Conservation (phyloP, 2,329 filamentous ascomycete genomes). For the Pseudocercospora pini-densiflorae region DNA sequence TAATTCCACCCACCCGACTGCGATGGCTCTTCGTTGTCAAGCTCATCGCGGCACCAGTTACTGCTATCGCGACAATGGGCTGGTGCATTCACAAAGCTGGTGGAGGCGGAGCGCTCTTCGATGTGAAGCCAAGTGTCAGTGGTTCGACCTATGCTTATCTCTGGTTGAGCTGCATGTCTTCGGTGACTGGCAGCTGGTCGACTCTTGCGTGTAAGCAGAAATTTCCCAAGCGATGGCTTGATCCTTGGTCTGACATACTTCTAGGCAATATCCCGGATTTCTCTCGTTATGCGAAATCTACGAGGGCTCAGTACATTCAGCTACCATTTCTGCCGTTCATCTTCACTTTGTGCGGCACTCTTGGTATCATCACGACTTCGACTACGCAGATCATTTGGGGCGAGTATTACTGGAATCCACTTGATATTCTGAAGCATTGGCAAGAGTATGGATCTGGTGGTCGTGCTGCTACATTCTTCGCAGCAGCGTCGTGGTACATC, state of each 20-base stretch:
- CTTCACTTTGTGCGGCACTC: slow-evolving; percentile 51
- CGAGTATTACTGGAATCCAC: slow-evolving; percentile 39
- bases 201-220: slow-evolving; percentile 34
- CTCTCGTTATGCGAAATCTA: slow-evolving; percentile 37
- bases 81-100: slow-evolving; percentile 34
- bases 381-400: slow-evolving; percentile 59
- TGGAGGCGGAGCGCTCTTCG: slow-evolving; percentile 27
- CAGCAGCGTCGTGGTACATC: slow-evolving; percentile 57
- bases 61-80: slow-evolving; percentile 35
- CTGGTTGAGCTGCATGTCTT: slow-evolving; percentile 52
- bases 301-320: slow-evolving; percentile 38
- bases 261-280: slow-evolving; percentile 41
- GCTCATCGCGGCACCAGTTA: slow-evolving; percentile 27
- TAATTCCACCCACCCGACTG: slow-evolving; percentile 6
- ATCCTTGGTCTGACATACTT: neutral
- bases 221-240: too few species aligned
- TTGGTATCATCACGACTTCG: slow-evolving; percentile 62
- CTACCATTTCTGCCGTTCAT: slow-evolving; percentile 51
- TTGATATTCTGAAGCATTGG: slow-evolving; percentile 25
- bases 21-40: slow-evolving; percentile 33
- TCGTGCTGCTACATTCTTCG: slow-evolving; percentile 30
- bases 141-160: slow-evolving; percentile 45
- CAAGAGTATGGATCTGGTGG: slow-evolving; percentile 18
- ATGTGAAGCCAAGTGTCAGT: slow-evolving; percentile 40
- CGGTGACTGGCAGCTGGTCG: slow-evolving; percentile 53